Percentiles rank a stretch among this genome's conserved stretches.
Conservation (phyloP, 306 rosid genomes). For the Citrullus amarus region DNA sequence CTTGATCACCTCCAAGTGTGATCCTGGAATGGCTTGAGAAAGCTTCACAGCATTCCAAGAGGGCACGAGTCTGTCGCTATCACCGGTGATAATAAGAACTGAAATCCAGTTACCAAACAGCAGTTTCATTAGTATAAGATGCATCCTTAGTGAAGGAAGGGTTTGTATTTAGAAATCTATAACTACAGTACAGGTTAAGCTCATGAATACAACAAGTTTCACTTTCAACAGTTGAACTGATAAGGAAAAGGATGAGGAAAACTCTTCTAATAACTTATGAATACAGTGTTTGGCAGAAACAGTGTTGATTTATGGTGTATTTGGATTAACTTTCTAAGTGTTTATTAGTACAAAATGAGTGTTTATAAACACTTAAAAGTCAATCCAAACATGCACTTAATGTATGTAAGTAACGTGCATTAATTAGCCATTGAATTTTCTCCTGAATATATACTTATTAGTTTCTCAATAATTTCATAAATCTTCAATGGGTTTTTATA, state of each 20-base stretch:
- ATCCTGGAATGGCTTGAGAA: constrained; percentile 66
- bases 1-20: constrained; percentile 53
- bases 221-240: neutral
- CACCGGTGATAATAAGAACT: constrained; percentile 86
- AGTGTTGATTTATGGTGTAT: too few relatives aligned
- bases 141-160: neutral
- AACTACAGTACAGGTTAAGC: neutral
- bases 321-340: too few relatives aligned
- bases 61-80: constrained; percentile 65
- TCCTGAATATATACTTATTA: too few relatives aligned
- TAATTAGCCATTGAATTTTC: neutral
- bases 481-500: neutral
- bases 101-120: constrained; percentile 15
- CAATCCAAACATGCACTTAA: too few relatives aligned
- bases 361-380: too few relatives aligned
- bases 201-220: neutral
- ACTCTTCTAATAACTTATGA: neutral
- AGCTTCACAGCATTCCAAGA: constrained; percentile 88
- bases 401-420: too few relatives aligned
- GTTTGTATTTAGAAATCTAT: neutral
- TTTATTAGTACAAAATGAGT: too few relatives aligned
- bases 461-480: neutral
- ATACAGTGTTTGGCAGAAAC: too few relatives aligned
- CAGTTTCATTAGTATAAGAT: neutral
- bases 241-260: neutral